Base-by-base conservation (phyloP, 140 eudicot species). In the Ambrosia hybrid region DNA sequence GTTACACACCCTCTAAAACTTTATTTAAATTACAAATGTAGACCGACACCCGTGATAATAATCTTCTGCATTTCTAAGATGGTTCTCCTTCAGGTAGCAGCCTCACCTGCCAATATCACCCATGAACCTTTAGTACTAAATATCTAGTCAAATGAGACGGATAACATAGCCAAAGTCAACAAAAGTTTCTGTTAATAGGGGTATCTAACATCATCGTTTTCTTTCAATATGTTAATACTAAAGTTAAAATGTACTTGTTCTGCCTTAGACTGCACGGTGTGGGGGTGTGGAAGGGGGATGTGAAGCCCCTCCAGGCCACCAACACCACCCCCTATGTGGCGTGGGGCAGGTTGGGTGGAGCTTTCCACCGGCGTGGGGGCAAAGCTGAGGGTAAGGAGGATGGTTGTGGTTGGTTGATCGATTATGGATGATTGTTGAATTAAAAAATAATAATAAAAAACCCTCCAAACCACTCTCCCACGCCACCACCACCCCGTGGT, bases 41-140 rank as follows among this genome's bases (percentile, higher is more conserved):
- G 39, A 71, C 53, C 57, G 48, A 4, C 53, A 70, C 46, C 36
- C 17, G 33, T 37, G 38, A 52, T 66, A 13, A 75, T 52, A 4
- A 58, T 70, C 73, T 60, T 43, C 68, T 63, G 79, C 73, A 71
- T 46, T 41, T 75, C 64, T 83, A 89, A 12, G 77, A 86, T 82
- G 77, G 63, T 64, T 77, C 85, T 83, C 81, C 97, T 79, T 72
- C 90, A 13, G 11, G 67, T 76, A 39, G 88, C 83, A 82, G 82
- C 94, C 88, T 85, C 76, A 80, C 89, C 96, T 88, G 93, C 78
- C 83, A 91, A 80, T 30, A 30, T 83, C 73, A 78, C 78, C 89
- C 84, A 85, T 72, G 76, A 80, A 82, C 84, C 81, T 74, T 80
- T 69, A 59, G 62, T 51, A 34, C 17, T 13, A 34, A 75, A 45